Percentiles rank a stretch among this genome's conserved stretches.
Conservation (phyloP, 2,329 filamentous ascomycete genomes). For the Akanthomyces dipterigenus region DNA sequence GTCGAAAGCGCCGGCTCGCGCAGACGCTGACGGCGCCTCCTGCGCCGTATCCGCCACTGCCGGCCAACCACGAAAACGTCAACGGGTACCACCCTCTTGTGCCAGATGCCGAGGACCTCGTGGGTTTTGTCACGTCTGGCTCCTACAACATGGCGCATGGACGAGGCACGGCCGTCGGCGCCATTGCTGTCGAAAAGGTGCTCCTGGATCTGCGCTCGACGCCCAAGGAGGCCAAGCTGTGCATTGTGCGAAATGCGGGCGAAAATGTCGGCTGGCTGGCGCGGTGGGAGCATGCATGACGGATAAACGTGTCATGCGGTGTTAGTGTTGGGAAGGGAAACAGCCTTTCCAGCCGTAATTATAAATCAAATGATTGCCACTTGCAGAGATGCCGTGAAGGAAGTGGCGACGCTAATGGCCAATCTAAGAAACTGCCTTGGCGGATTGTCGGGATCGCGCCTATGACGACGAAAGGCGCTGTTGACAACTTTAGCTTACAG, state of each 20-base stretch:
- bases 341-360: background rate
- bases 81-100: conserved; percentile 59
- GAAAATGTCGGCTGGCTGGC: conserved; percentile 73
- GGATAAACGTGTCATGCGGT: background rate
- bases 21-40: conserved; percentile 39
- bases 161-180: conserved; percentile 67
- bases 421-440: background rate
- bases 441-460: background rate
- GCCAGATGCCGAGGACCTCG: conserved; percentile 67
- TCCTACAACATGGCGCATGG: conserved; percentile 76
- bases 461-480: conserved; percentile 10
- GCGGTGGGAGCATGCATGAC: conserved; percentile 61
- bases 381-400: background rate
- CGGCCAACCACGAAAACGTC: conserved; percentile 32
- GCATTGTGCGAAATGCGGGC: conserved; percentile 77
- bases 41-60: conserved; percentile 25
- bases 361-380: background rate
- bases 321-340: background rate
- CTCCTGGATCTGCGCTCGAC: conserved; percentile 27
- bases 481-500: background rate
- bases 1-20: conserved; percentile 38
- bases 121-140: conserved; percentile 87
- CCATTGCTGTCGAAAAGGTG: conserved; percentile 55
- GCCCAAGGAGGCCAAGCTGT: conserved; percentile 47
- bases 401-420: background rate